Evolutionary conservation across 495 filamentous ascomycete genomes (phyloP).

Genomic region (Cryomyces antarcticus): DNA sequence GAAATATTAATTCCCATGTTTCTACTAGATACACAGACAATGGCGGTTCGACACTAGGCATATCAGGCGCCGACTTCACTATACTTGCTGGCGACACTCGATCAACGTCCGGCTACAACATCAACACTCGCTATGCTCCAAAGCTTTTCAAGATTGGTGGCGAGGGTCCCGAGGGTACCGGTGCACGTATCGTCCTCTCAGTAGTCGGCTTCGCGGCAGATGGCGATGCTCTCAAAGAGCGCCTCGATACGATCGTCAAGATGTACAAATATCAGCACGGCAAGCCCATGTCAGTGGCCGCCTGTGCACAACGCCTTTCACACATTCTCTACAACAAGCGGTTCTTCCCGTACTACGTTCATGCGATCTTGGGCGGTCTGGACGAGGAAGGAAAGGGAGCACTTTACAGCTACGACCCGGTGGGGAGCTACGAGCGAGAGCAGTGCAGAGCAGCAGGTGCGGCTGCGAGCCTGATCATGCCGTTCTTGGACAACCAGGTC

Average conservation of each 20-base stretch:
- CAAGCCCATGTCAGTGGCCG: conserved; percentile 77
- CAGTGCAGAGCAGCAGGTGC: conserved; percentile 88
- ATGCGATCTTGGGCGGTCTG: conserved; percentile 78
- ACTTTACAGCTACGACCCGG: conserved; percentile 91
- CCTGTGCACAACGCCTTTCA: conserved; percentile 77
- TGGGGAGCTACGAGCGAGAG: conserved; percentile 90
- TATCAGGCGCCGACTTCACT: conserved; percentile 78
- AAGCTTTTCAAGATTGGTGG: conserved; percentile 96
- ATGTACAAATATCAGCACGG: conserved; percentile 94
- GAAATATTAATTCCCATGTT: not conserved
- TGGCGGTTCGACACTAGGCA: conserved; percentile 87
- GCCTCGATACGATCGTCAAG: conserved; percentile 76
- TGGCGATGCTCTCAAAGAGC: conserved; percentile 73
- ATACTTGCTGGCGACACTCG: conserved; percentile 95
- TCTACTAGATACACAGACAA: conserved; percentile 82
- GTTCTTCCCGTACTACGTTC: conserved; percentile 96
- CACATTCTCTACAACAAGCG: conserved; percentile 92
- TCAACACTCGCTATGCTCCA: conserved; percentile 82
- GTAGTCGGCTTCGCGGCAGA: conserved; percentile 94
- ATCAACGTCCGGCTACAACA: conserved; percentile 88
- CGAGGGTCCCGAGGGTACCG: conserved; percentile 61
- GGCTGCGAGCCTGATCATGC: conserved; percentile 94
- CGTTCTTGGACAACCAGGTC: conserved; percentile 97
- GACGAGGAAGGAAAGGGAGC: conserved; percentile 92
- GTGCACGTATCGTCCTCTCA: conserved; percentile 67